phyloP scores from a whole-genome alignment of 345 rosid species.

The Mallotus nudiflorus region DNA sequence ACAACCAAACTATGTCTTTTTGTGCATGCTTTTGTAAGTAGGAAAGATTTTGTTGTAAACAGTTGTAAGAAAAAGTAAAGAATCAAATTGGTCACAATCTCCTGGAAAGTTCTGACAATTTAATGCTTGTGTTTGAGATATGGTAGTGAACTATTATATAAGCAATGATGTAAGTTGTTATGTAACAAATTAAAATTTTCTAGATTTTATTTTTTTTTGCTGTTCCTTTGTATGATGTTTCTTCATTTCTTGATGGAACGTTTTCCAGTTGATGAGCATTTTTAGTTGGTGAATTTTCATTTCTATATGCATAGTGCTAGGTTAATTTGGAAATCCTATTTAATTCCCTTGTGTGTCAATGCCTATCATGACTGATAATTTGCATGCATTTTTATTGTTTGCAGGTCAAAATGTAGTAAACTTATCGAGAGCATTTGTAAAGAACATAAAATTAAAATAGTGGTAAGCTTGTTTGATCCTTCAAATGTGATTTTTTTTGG shows the following conservation, averaged over 20 bases:
- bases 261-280: background rate
- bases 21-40: background rate
- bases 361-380: background rate
- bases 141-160: too few relatives aligned
- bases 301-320: background rate
- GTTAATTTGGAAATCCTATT: background rate
- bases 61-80: background rate
- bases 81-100: background rate
- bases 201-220: background rate
- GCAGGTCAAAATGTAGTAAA: slow-evolving; percentile 69
- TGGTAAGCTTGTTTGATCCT: slow-evolving; percentile 41
- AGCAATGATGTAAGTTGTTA: background rate
- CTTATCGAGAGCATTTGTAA: slow-evolving; percentile 61
- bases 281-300: background rate
- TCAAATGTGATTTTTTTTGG: background rate
- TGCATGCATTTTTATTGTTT: slow-evolving; percentile 13
- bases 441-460: slow-evolving; percentile 64
- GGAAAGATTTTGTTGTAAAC: background rate
- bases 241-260: background rate
- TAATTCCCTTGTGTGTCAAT: background rate
- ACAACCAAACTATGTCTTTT: background rate
- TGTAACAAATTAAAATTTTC: background rate
- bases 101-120: background rate
- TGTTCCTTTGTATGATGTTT: background rate
- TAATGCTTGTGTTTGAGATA: too few relatives aligned